These are phyloP conservation scores for Pugionium dolabratum DNA, from an alignment of 345 rosid genomes.

Conservation along the genomic window DNA sequence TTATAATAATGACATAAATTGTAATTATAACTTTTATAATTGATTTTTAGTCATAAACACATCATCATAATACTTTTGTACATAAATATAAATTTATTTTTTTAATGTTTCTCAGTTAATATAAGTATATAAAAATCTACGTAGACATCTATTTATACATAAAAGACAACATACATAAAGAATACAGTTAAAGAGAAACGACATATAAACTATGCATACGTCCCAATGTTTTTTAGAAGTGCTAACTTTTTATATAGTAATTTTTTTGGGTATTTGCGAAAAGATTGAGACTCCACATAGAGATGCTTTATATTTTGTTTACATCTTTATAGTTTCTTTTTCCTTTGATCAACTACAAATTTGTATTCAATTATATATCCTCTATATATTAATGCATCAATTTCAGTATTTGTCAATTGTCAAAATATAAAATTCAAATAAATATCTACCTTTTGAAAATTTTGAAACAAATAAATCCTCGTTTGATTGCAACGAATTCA, in stretches of 20 bases:
- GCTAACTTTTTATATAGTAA: constrained; percentile 20
- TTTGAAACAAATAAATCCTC: constrained; percentile 28
- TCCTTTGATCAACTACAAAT: constrained; percentile 4
- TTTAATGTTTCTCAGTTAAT: no score
- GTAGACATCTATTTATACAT: no score
- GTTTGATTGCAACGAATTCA: constrained; percentile 28
- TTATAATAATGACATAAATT: no score
- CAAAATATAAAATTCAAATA: neutral
- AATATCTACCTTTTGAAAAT: neutral
- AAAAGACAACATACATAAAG: no score
- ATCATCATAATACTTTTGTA: no score
- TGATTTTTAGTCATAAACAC: no score
- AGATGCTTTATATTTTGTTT: constrained; percentile 32
- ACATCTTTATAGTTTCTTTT: constrained; percentile 38
- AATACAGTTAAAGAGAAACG: neutral
- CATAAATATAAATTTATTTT: no score
- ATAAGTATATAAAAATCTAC: no score
- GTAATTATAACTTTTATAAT: no score
- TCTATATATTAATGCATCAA: constrained; percentile 25
- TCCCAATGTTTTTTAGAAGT: constrained; percentile 28
- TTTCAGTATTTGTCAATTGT: constrained; percentile 30
- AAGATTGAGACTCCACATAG: constrained; percentile 41
- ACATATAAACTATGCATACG: constrained; percentile 36
- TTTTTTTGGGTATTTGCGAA: constrained; percentile 40
- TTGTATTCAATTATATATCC: neutral